A percentile compares a stretch with the other conserved stretches of the same genome.
Evolutionary conservation across 441 rosid species (phyloP).

Genomic region (Geranium incanum): DNA sequence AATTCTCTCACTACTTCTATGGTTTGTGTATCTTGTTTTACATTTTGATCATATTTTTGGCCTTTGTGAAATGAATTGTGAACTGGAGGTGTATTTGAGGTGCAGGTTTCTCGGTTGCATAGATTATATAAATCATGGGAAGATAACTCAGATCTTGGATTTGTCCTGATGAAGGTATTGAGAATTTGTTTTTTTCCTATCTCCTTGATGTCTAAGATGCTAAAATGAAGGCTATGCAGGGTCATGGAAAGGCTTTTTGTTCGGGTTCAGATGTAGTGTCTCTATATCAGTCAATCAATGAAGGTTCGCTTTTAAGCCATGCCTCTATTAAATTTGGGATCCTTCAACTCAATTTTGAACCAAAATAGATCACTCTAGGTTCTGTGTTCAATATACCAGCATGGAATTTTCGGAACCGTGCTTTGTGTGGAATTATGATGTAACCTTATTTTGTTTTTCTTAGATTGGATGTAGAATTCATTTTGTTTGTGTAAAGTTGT

Average conservation of each 20-base stretch:
- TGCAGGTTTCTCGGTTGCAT: slow-evolving; percentile 56
- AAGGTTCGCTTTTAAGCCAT: slow-evolving; percentile 34
- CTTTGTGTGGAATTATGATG: not conserved
- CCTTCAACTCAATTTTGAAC: not conserved
- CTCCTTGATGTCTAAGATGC: slow-evolving; percentile 24
- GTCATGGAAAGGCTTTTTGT: slow-evolving; percentile 77
- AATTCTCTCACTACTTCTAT: slow-evolving; percentile 66
- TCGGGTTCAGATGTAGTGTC: slow-evolving; percentile 70
- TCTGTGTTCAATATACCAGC: not conserved
- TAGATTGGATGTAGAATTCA: not conserved
- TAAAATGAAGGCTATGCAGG: slow-evolving; percentile 46
- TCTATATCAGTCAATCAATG: slow-evolving; percentile 46
- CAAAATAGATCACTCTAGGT: not conserved
- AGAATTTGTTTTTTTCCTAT: slow-evolving; percentile 1
- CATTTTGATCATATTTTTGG: not conserved
- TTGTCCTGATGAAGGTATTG: slow-evolving; percentile 77
- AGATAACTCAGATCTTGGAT: slow-evolving; percentile 78
- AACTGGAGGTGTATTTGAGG: not conserved
- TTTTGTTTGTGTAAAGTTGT: not conserved
- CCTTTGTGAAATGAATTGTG: not conserved
- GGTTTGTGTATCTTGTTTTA: slow-evolving; percentile 31
- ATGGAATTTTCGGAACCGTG: not conserved
- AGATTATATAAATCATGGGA: slow-evolving; percentile 91
- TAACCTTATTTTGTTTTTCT: not conserved
- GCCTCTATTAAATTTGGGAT: not conserved